phyloP scores from a whole-genome alignment of 2,329 filamentous ascomycete species.

The Colletotrichum sp. region DNA sequence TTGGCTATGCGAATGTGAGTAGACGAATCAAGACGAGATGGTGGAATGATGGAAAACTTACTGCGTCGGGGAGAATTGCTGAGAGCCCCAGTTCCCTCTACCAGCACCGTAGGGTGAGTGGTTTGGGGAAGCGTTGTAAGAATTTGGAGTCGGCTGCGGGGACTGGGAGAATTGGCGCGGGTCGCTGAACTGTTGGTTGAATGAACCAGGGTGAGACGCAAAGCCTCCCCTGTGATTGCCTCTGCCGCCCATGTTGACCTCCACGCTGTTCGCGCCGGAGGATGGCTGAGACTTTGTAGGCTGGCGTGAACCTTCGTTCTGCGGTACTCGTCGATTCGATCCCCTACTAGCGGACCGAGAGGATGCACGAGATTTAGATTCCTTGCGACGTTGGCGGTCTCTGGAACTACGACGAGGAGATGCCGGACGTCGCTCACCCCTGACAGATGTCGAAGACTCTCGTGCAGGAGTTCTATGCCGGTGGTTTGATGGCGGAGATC shows the following conservation, averaged over 20 bases:
- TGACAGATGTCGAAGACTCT: not conserved
- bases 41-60: constrained; percentile 21
- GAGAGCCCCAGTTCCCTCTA: constrained; percentile 56
- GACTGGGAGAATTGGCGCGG: constrained; percentile 58
- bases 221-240: constrained; percentile 35
- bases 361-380: constrained; percentile 3
- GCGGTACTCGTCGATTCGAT: constrained; percentile 4
- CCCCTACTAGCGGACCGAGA: constrained; percentile 20
- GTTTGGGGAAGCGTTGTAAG: constrained; percentile 61
- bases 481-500: constrained; percentile 9
- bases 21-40: not conserved
- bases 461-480: constrained; percentile 1
- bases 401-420: constrained; percentile 13
- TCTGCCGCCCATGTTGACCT: constrained; percentile 38
- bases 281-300: constrained; percentile 23
- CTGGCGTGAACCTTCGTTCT: constrained; percentile 5
- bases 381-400: constrained; percentile 4
- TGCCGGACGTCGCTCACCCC: not conserved
- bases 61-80: constrained; percentile 43
- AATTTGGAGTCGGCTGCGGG: constrained; percentile 60
- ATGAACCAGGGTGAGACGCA: constrained; percentile 33
- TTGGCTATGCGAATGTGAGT: constrained; percentile 49
- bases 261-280: constrained; percentile 37
- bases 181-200: constrained; percentile 36
- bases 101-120: constrained; percentile 64